Base-by-base conservation (phyloP, 805 yeast genomes). In the Schizosaccharomyces japonicus region DNA sequence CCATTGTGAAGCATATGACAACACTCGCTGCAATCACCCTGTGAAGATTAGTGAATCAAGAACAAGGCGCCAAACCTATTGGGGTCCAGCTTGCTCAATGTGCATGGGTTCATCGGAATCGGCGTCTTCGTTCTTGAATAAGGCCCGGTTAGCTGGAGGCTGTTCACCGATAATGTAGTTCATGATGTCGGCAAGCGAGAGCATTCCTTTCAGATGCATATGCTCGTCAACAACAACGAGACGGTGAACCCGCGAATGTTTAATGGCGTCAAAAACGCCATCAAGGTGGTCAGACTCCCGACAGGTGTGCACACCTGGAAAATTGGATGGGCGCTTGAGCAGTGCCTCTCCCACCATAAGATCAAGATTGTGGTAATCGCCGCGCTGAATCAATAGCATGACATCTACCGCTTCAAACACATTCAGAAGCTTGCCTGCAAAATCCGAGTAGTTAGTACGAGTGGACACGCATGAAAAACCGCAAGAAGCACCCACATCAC, bases 371-470 rank as follows among this genome's bases (percentile, higher is more conserved):
- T 84, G 79, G 58, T 87, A 84, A 58, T 84, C 76, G 3, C 95
- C 95, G 34, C 95, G 94, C 62, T 85, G 87, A 50, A 90, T 83
- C 54, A 90, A 67, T 0, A 94, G 81, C 54, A 90, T 67, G 2
- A 90, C 92, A 63, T 90, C 99, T 30, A 83, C 92, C 0, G 95
- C 92, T 64, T 90, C 99, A 60, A 85, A 90, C 39, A 87, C 94
- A 58, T 90, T 90, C 52, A 83, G 69, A 8, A 45, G 33, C 31
- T n/a, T 27, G 13, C 46, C 46, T 42, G 11, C 15, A 13, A 25
- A 27, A n/a, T 23, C 13, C 6, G 23, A 11, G 15, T 29, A 36
- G 25, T 19, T 19, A 21, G 17, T 36, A 19, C 23, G 21, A 6
- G 21, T 13, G 26, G 3, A 26, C 5, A 26, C 23, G 6, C n/a